A percentile compares a stretch with the other conserved stretches of the same genome.
Conservation (phyloP, 176 grass and related monocot species). For the Triticum monococcum region DNA sequence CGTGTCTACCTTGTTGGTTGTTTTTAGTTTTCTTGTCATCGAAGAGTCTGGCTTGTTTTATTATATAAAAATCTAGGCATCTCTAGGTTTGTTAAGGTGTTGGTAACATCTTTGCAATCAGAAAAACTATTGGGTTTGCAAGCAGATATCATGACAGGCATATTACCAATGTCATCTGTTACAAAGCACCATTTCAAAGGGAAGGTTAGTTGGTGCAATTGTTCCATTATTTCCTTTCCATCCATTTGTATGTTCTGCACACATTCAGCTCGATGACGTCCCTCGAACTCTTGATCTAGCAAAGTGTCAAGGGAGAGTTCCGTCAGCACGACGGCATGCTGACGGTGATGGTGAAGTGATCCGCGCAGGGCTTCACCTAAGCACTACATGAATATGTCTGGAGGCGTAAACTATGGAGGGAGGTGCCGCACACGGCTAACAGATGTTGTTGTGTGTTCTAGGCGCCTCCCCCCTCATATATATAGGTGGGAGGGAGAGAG, state of each 20-base stretch:
- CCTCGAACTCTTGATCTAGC: too few relatives aligned
- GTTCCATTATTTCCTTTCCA: slow-evolving; percentile 4
- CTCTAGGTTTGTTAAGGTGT: slow-evolving; percentile 96
- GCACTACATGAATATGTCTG: too few relatives aligned
- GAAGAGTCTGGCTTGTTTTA: slow-evolving; percentile 8
- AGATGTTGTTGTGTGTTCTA: too few relatives aligned
- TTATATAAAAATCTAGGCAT: slow-evolving; percentile 54
- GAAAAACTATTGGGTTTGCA: slow-evolving; percentile 66
- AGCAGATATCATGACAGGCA: slow-evolving; percentile 68
- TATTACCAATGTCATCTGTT: slow-evolving; percentile 70
- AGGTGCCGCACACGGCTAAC: too few relatives aligned
- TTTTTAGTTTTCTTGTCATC: slow-evolving; percentile 16
- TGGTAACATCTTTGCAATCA: slow-evolving; percentile 78
- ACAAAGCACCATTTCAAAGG: slow-evolving; percentile 88
- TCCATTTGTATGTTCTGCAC: slow-evolving; percentile 18
- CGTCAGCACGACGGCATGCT: too few relatives aligned
- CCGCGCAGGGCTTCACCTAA: too few relatives aligned
- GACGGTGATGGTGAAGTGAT: too few relatives aligned
- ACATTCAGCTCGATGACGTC: too few relatives aligned
- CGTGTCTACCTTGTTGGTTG: slow-evolving; percentile 1
- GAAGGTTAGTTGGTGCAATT: slow-evolving; percentile 53
- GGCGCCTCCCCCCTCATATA: too few relatives aligned
- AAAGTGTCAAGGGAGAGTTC: too few relatives aligned
- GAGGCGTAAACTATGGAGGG: too few relatives aligned
- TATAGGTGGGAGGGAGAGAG: too few relatives aligned